A percentile compares a stretch with the other conserved stretches of the same genome.
phyloP scores from a whole-genome alignment of 495 filamentous ascomycete genomes.

The Cenococcum geophilum region DNA sequence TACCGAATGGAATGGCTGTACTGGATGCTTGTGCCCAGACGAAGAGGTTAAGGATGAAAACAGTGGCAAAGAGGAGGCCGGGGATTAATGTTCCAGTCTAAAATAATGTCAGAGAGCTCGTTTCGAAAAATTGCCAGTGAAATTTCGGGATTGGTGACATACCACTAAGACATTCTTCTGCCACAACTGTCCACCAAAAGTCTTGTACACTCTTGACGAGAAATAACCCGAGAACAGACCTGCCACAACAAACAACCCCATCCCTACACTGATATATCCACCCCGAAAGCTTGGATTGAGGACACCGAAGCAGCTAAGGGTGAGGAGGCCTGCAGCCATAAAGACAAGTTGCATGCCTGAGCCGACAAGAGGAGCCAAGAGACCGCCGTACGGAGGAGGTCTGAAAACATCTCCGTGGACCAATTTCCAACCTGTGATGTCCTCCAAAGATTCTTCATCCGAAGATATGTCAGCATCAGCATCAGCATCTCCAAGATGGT shows the following conservation, averaged over 20 bases:
- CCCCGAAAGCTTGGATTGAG: conserved; percentile 89
- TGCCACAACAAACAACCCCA: conserved; percentile 83
- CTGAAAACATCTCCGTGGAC: conserved; percentile 95
- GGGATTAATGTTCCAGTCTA: conserved; percentile 75
- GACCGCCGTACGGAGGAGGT: conserved; percentile 62
- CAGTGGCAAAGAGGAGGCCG: conserved; percentile 67
- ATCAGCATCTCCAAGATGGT: conserved; percentile 56
- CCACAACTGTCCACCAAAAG: conserved; percentile 76
- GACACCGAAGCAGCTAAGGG: conserved; percentile 75
- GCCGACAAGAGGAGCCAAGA: conserved; percentile 80
- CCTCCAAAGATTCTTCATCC: conserved; percentile 75
- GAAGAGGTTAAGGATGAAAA: conserved; percentile 86
- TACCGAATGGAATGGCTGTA: conserved; percentile 84
- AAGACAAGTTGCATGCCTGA: conserved; percentile 88
- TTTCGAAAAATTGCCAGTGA: background rate
- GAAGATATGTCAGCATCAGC: conserved; percentile 57
- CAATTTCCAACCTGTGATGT: conserved; percentile 88
- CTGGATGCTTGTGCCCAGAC: conserved; percentile 91
- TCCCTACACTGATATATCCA: conserved; percentile 81
- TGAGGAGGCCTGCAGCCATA: conserved; percentile 70
- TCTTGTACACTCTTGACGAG: conserved; percentile 76
- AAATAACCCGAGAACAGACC: conserved; percentile 93
- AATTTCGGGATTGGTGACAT: conserved; percentile 19
- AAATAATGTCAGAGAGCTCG: background rate
- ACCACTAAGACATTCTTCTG: conserved; percentile 71